Evolutionary conservation across 2,329 filamentous ascomycete genomes (phyloP).

Genomic region (Myriosclerotinia curreyana): DNA sequence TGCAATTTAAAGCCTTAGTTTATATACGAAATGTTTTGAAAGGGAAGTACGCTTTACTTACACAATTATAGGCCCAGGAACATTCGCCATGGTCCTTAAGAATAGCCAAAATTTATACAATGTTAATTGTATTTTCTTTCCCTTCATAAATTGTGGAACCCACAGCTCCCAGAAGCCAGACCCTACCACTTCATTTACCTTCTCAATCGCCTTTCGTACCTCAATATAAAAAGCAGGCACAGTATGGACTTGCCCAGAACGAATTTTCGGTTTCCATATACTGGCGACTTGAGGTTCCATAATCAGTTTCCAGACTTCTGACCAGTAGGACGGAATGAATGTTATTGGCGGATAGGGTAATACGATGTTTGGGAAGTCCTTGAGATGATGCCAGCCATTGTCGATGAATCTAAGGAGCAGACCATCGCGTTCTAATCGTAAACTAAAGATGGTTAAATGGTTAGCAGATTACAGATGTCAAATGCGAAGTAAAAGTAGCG

Average conservation of each 20-base stretch:
- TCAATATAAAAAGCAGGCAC: not conserved
- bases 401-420: not conserved
- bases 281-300: not conserved
- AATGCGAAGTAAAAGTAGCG: too few relatives aligned
- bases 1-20: not conserved
- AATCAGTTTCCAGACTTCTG: not conserved
- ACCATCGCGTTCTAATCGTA: not conserved
- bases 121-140: not conserved
- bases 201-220: not conserved
- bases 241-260: not conserved
- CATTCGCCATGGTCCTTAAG: not conserved
- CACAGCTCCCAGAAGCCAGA: not conserved
- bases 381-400: slow-evolving; percentile 5
- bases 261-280: not conserved
- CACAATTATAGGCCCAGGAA: not conserved
- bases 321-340: not conserved
- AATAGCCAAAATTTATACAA: slow-evolving; percentile 9
- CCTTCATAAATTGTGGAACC: not conserved
- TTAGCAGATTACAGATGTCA: not conserved
- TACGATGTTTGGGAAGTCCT: not conserved
- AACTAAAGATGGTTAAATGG: not conserved
- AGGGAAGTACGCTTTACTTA: not conserved
- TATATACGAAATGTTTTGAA: not conserved
- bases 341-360: not conserved
- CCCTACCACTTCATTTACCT: not conserved